Base-by-base conservation (phyloP, 192 early-diverging fungal species). In the Coemansia sp. region DNA sequence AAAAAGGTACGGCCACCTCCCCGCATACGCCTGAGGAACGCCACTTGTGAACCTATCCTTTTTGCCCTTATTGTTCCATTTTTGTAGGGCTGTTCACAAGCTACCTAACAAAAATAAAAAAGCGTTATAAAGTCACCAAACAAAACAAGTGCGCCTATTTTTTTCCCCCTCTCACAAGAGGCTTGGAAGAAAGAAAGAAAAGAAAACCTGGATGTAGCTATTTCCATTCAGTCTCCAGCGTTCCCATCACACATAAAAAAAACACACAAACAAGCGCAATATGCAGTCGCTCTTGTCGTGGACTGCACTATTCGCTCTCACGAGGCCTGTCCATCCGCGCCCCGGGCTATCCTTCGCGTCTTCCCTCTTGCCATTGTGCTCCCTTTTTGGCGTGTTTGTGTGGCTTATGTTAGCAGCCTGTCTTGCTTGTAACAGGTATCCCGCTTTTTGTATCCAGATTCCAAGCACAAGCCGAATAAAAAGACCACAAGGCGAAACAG, bases 291-390 rank as follows among this genome's bases (percentile, higher is more conserved):
- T 18, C 31, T 60, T 60, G 57, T 60, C 33, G 15, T 60, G 31
- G n/a, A 50, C 53, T 31, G 53, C 53, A 27, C 53, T 27, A 27
- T 31, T 27, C 27, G 24, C 53, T 55, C 53, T 12, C 53, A 55
- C 53, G 24, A 55, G 53, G 53, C 27, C n/a, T 50, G 49, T 49
- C 46, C 46, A 50, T 50, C 49, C 2, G 49, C 49, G 49, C 49
- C 49, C 53, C 53, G 27, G 53, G 53, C 53, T 55, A 55, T 55
- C 53, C 53, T 55, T 29, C 53, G 53, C 27, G 53, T 13, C 53
- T 27, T 12, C 53, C 27, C 15, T 55, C 27, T 13, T 15, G 27
- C 53, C 53, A 55, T 16, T 31, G 27, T 31, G 22, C 13, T 11
- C 27, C 24, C 53, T 31, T 60, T 60, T 31, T 5, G 57, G 57